Base-by-base conservation (phyloP, 2,329 filamentous ascomycete genomes). In the Colletotrichum camelliae region DNA sequence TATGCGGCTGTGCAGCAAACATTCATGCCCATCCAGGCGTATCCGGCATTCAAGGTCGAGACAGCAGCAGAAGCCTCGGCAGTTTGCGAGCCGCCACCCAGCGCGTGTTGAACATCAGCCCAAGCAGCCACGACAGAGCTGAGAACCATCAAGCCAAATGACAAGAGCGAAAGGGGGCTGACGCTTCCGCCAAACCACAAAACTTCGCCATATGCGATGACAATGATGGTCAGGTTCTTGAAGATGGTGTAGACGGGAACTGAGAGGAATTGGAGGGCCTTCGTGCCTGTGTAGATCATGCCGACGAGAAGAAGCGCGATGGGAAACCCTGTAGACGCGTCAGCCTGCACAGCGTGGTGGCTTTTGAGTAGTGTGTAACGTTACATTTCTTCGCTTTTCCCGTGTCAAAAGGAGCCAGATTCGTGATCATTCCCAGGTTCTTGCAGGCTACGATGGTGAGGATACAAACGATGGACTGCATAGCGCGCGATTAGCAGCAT, bases 231-330 rank as follows among this genome's bases (percentile, higher is more conserved):
- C 88, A 99, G 87, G 88, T 99, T 99, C 91, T 99, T 99, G 91
- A 99, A 99, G 84, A 99, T 99, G 72, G 97, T 99, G 88, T 99
- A 99, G 31, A 99, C 97, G 29, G 97, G 97, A 72, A 99, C 98
- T 37, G 96, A 98, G 77, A 99, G 94, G 86, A 93, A 98, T 86
- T 98, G 96, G 61, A 99, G 92, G 24, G 97, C 96, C 88, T 98
- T 98, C 82, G 95, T 97, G 82, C 95, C 93, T 71, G 97, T 98
- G 87, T 98, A 99, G 86, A 99, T 98, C 97, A 98, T 99, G 84
- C 96, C 96, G 83, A 98, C 97, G 78, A 99, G 93, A 77, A 98
- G 94, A 71, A 98, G 89, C 74, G 97, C 98, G 81, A 99, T 95
- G 65, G 97, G 97, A 82, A 98, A 98, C 97, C 96, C 95, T 98